Base-by-base conservation (phyloP, 2,329 filamentous ascomycete species). In the Colletotrichum lindemuthianum region DNA sequence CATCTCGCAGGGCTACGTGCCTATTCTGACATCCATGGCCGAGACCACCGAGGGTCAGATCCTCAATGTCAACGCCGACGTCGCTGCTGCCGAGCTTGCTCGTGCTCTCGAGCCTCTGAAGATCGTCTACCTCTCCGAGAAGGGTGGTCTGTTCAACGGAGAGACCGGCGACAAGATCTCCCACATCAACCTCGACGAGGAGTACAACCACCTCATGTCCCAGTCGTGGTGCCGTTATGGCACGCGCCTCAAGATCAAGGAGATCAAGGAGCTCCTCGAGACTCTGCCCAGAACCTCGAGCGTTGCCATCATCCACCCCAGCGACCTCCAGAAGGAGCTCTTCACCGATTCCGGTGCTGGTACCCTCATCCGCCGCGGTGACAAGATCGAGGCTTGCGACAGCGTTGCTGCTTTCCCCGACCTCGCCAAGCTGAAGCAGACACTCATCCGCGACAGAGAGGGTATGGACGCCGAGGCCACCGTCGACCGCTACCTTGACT, bases 101-200 rank as follows among this genome's bases (percentile, higher is more conserved):
- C 90, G 92, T 65, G 88, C 92, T 60, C 83, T 99, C 58, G 90
- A 98, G 79, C 96, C 96, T 33, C 82, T 98, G 72, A 99, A 99
- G 88, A 95, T 98, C 67, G 94, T 99, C 65, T 99, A 97, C 77
- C 85, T 98, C n/a, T 96, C 93, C 6, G 96, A 99, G 82, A 98
- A 98, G 85, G 96, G 96, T 53, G 96, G 95, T 8, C 82, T 99
- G 39, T 97, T 97, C 80, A 93, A 98, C 75, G 94, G 93, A 65
- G 92, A 97, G 68, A 92, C 90, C n/a, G 91, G 91, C 64, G 90
- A 95, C 82, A 97, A 97, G 82, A 98, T 98, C 74, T 97, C 95
- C 6, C 92, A 91, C 65, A 98, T 98, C 80, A 98, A 98, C 81
- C 84, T 99, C 63, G 96, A 99, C 75, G 94, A 97, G 79, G 96